These are phyloP conservation scores for Syncephalastrum sp. DNA, from an alignment of 371 early-diverging fungal species.

Conservation along the genomic window DNA sequence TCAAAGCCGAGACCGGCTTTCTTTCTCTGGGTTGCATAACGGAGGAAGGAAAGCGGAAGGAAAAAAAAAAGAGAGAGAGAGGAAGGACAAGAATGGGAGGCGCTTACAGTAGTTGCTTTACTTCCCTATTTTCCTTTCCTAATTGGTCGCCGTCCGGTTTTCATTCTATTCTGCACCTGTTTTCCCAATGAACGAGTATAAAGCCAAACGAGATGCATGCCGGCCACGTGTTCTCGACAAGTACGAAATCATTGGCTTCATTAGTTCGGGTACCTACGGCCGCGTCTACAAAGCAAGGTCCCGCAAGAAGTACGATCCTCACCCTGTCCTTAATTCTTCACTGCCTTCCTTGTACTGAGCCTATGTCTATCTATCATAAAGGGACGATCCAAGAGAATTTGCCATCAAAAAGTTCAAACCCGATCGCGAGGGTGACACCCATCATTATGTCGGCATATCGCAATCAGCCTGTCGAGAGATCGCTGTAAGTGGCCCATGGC, in stretches of 20 bases:
- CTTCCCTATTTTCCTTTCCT: too few relatives aligned
- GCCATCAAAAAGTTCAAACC: constrained; percentile 96
- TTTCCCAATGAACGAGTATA: constrained; percentile 56
- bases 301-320: constrained; percentile 50
- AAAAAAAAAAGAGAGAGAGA: too few relatives aligned
- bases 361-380: constrained; percentile 12
- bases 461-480: constrained; percentile 96
- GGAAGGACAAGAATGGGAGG: too few relatives aligned
- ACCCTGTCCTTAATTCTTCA: not conserved
- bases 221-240: constrained; percentile 70
- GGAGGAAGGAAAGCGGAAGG: too few relatives aligned
- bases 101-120: too few relatives aligned
- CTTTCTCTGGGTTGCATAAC: too few relatives aligned
- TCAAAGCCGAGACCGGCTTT: too few relatives aligned
- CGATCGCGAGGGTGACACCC: constrained; percentile 86
- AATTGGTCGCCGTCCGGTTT: too few relatives aligned
- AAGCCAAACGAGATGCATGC: constrained; percentile 55
- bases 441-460: constrained; percentile 82
- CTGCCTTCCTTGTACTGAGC: not conserved
- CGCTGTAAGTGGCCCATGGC: constrained; percentile 47
- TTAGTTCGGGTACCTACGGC: constrained; percentile 94
- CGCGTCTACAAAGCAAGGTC: constrained; percentile 89
- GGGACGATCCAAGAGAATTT: constrained; percentile 62
- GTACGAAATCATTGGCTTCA: constrained; percentile 87
- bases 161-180: too few relatives aligned